Base-by-base conservation (phyloP, 2,329 filamentous ascomycete genomes). In the Penicillium sclerotiorum region DNA sequence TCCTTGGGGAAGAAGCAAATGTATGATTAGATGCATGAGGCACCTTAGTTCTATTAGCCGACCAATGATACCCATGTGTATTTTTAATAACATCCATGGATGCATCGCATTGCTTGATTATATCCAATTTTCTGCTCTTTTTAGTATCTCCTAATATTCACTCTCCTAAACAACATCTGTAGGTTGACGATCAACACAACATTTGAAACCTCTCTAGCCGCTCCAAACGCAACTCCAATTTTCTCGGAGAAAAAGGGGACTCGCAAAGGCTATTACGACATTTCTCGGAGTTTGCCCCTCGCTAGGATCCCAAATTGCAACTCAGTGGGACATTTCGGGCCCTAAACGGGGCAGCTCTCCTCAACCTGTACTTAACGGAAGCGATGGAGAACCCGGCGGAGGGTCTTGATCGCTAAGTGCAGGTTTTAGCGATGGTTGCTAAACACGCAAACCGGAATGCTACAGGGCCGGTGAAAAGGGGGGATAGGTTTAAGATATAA, bases 361-460 rank as follows among this genome's bases (percentile, higher is more conserved):
- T 74, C 63, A 63, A 76, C 72, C 70, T 76, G 74, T 71, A 76
- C 73, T 77, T 77, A 76, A 72, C 67, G 73, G 73, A 73, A 65
- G 50, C 50, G 59, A 61, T 63, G 57, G 57, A 63, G 58, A 55
- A 57, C 58, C 52, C 52, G 50, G 60, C 51, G 58, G 55, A 59
- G 55, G 50, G 53, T 49, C 47, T 40, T 62, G 64, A 70, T 71
- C 72, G 64, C 70, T 76, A 76, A 75, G 71, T 71, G 73, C 73
- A 76, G 72, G 64, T 74, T 65, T 69, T 73, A 69, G 68, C 73
- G 72, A 72, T 58, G 54, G 37, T 51, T 39, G 40, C 32, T 45
- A 38, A 25, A 47, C 44, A 37, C 45, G 43, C 53, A 49, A 44
- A 49, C 50, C 50, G 47, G 48, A 59, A 52, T 43, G 43, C 53